phyloP scores from a whole-genome alignment of 805 yeast genomes.

The Schwanniomyces sp. region DNA sequence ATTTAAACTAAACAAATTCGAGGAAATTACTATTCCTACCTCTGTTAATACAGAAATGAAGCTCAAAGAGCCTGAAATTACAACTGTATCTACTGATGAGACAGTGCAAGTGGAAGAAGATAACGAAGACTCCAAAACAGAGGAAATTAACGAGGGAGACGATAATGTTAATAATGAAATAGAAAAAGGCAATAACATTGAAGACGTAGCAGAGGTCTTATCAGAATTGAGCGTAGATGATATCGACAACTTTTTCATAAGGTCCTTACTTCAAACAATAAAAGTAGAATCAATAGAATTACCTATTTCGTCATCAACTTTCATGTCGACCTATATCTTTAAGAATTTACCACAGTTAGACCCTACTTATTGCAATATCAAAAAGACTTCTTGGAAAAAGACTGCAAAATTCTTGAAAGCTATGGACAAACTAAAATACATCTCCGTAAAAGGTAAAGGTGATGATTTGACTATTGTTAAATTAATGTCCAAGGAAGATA shows the following conservation, averaged over 20 bases:
- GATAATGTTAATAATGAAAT: constrained; percentile 6
- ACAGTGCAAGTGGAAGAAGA: background rate
- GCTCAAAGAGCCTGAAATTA: constrained; percentile 13
- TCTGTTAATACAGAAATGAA: constrained; percentile 40
- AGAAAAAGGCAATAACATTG: constrained; percentile 11
- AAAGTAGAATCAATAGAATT: constrained; percentile 53
- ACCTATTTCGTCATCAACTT: constrained; percentile 73
- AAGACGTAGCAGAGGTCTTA: constrained; percentile 35
- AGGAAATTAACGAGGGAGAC: constrained; percentile 14
- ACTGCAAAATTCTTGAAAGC: constrained; percentile 81
- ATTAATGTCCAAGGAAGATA: constrained; percentile 44
- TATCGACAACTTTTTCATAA: constrained; percentile 69
- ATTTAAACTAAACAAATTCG: constrained; percentile 47
- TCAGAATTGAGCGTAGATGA: constrained; percentile 55
- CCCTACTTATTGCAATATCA: constrained; percentile 53
- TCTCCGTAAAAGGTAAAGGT: constrained; percentile 79
- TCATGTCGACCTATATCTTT: constrained; percentile 69
- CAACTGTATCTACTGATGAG: background rate
- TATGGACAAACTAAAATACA: constrained; percentile 73
- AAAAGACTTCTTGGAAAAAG: constrained; percentile 88
- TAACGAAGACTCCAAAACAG: constrained; percentile 4
- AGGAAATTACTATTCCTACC: constrained; percentile 33
- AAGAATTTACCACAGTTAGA: constrained; percentile 74
- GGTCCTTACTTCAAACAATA: constrained; percentile 71
- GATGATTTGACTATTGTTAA: constrained; percentile 68